Evolutionary conservation across 257 asterid genomes (phyloP).

Genomic region (Solanum medicagineum): DNA sequence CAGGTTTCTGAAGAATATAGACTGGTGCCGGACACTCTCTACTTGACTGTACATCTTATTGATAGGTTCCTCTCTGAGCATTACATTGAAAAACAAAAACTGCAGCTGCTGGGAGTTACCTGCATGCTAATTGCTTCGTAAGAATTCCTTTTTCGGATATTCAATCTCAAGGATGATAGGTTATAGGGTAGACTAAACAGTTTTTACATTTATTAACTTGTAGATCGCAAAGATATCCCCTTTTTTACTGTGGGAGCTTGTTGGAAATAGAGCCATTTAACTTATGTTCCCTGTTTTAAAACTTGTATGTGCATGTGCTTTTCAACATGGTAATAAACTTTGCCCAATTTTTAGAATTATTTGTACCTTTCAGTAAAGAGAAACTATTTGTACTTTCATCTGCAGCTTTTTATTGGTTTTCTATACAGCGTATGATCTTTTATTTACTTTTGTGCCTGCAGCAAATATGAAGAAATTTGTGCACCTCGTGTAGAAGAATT

Average conservation of each 20-base stretch:
- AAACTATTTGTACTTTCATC: not conserved
- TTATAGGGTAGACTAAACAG: not conserved
- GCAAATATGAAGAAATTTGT: constrained; percentile 95
- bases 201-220: not conserved
- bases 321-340: not conserved
- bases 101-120: constrained; percentile 94
- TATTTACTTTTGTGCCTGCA: constrained; percentile 19
- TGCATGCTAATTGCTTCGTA: constrained; percentile 99
- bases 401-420: not conserved
- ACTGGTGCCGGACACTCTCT: constrained; percentile 91
- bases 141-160: constrained; percentile 7
- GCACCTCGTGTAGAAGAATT: constrained; percentile 92
- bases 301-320: not conserved
- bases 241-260: not conserved
- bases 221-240: not conserved
- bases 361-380: not conserved
- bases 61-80: constrained; percentile 73
- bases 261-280: not conserved
- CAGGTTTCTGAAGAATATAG: constrained; percentile 95
- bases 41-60: constrained; percentile 91
- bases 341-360: not conserved
- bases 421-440: constrained; percentile 2
- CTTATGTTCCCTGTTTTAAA: not conserved
- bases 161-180: not conserved
- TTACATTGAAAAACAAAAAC: constrained; percentile 71